Evolutionary conservation across 176 grass and related monocot genomes (phyloP).

Genomic region (Phoenix dactylifera): DNA sequence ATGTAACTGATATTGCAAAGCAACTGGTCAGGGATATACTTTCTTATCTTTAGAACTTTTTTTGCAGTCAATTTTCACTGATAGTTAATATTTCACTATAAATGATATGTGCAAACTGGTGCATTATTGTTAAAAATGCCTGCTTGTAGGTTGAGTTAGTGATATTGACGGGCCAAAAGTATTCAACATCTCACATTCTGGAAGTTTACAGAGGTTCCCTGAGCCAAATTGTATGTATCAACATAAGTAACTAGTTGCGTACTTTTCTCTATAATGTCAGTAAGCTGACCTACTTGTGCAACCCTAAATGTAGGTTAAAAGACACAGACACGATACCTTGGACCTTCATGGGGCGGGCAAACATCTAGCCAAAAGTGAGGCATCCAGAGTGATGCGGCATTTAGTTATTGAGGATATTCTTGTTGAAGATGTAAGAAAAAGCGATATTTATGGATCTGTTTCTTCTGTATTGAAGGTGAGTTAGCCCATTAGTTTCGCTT

Average conservation of each 20-base stretch:
- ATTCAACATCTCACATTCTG: conserved; percentile 69
- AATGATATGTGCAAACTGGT: neutral
- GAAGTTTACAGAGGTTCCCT: conserved; percentile 84
- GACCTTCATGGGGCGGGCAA: conserved; percentile 88
- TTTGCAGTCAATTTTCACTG: neutral
- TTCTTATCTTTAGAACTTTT: neutral
- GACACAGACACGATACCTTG: conserved; percentile 53
- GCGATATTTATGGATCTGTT: conserved; percentile 63
- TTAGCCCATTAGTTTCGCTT: too few species aligned
- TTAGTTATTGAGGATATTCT: conserved; percentile 81
- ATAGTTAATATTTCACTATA: neutral
- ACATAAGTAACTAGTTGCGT: conserved; percentile 6
- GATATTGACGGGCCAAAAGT: conserved; percentile 18
- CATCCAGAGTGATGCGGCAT: conserved; percentile 56
- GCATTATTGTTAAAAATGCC: conserved; percentile 9
- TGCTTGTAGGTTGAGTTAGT: conserved; percentile 71
- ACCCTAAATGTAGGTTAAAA: conserved; percentile 55
- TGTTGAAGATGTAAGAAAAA: conserved; percentile 65
- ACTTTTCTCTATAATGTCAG: too few species aligned
- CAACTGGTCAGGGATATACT: conserved; percentile 53
- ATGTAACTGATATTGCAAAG: conserved; percentile 63
- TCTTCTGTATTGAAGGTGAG: conserved; percentile 80
- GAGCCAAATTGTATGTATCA: conserved; percentile 67
- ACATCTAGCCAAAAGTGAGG: conserved; percentile 58
- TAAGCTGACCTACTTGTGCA: neutral